Base-by-base conservation (phyloP, 2,329 filamentous ascomycete species). In the Hysterium pulicare region DNA sequence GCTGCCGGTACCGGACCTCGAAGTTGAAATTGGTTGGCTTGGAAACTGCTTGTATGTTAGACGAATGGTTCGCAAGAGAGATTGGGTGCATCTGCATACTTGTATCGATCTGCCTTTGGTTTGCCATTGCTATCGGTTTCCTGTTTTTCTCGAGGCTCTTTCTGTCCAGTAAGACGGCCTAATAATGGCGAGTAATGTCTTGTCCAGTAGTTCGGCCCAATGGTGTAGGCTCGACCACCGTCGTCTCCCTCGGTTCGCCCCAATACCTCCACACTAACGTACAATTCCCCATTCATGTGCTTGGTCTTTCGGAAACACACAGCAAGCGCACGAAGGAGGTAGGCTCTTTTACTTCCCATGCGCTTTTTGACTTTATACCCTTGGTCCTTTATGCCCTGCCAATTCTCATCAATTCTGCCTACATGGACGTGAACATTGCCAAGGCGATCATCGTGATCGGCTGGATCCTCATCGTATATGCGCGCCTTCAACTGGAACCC, bases 141-240 rank as follows among this genome's bases (percentile, higher is more conserved):
- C 2, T 60, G 53, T 7, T 62, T 62, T 24, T 57, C 57, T 13
- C 75, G 64, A 9, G 75, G 63, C 57, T 83, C 75, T 56, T 84
- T 72, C 62, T 74, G 70, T 59, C 88, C 87, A 2, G 84, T 78
- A 41, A 96, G 69, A 33, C 89, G 80, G 3, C 91, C 91, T 48
- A 96, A 88, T 73, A 96, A 79, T 3, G 90, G 89, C 49, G 87
- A 94, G 59, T 85, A 91, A 64, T 96, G 91, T 54, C 87, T 87
- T 50, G 86, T 84, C 80, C 83, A 95, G 36, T 73, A 75, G 41
- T 71, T 83, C 67, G 89, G 88, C 0, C 86, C 90, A 23, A 93
- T 55, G 0, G 91, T 96, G 66, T 90, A 95, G 62, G 87, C 58
- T 73, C 85, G 55, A 61, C 87, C 74, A 69, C 82, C 60, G 70